These are phyloP conservation scores for Vitis hybrid DNA, from an alignment of 177 flowering plant genomes.

Conservation along the genomic window DNA sequence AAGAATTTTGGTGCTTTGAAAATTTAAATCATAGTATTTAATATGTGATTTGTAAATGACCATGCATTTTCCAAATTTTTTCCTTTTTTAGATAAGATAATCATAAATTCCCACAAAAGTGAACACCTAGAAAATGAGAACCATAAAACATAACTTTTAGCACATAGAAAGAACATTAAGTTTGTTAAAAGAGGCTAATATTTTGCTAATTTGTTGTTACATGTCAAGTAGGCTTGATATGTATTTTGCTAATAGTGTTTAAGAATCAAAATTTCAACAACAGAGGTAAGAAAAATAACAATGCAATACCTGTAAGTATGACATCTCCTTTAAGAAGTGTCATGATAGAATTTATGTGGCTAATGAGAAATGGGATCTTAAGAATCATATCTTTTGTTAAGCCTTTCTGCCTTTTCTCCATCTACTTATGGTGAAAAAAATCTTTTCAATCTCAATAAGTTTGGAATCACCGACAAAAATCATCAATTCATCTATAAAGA, in stretches of 20 bases:
- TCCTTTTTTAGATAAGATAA: no score
- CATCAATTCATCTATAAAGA: neutral
- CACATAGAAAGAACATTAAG: no score
- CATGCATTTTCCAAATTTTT: no score
- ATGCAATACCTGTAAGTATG: constrained; percentile 77
- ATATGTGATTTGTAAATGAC: no score
- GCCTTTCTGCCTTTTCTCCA: constrained; percentile 83
- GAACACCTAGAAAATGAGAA: no score
- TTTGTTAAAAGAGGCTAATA: no score
- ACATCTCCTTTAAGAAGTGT: constrained; percentile 98
- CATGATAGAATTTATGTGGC: constrained; percentile 93
- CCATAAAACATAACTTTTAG: no score
- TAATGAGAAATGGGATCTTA: constrained; percentile 82
- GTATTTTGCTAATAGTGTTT: neutral
- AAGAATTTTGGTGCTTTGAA: no score
- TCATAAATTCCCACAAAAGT: no score
- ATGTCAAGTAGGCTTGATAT: no score
- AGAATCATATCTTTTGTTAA: constrained; percentile 92
- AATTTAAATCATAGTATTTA: no score
- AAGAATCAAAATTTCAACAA: neutral
- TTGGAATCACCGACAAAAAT: neutral
- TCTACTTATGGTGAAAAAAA: constrained; percentile 55
- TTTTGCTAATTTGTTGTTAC: no score
- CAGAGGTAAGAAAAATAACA: neutral
- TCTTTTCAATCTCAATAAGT: neutral